Evolutionary conservation across 345 rosid genomes (phyloP).

Genomic region (Aquilaria sinensis): DNA sequence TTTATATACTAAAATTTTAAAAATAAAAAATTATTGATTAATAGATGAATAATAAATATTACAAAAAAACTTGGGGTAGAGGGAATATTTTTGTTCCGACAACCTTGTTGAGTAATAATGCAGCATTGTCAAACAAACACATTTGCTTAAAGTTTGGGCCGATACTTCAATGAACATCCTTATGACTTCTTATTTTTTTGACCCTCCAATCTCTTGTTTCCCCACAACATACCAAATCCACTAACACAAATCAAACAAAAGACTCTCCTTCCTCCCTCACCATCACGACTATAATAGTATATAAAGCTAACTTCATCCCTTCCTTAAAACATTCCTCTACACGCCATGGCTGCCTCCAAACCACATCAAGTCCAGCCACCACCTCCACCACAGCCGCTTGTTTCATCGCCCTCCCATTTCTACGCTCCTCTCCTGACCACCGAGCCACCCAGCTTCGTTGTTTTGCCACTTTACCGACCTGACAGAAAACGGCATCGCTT

Average conservation of each 20-base stretch:
- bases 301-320: background rate
- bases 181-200: too few relatives aligned
- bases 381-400: slow-evolving; percentile 2
- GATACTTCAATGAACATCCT: too few relatives aligned
- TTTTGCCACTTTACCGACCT: slow-evolving; percentile 17
- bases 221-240: slow-evolving; percentile 6
- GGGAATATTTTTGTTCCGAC: too few relatives aligned
- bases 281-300: slow-evolving; percentile 5
- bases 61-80: too few relatives aligned
- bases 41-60: too few relatives aligned
- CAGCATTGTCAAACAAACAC: too few relatives aligned
- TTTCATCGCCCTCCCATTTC: slow-evolving; percentile 9
- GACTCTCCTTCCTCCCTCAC: slow-evolving; percentile 22
- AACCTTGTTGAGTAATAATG: too few relatives aligned
- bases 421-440: slow-evolving; percentile 10
- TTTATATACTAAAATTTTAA: too few relatives aligned
- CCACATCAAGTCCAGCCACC: background rate
- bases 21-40: too few relatives aligned
- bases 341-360: slow-evolving; percentile 29
- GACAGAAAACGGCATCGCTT: slow-evolving; percentile 8
- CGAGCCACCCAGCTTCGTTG: slow-evolving; percentile 18
- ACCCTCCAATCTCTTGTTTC: background rate
- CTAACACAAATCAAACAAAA: slow-evolving; percentile 18
- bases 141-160: too few relatives aligned
- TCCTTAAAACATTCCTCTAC: background rate